Conservation (phyloP, 495 filamentous ascomycete species). For the Mycothermus thermophilus region DNA sequence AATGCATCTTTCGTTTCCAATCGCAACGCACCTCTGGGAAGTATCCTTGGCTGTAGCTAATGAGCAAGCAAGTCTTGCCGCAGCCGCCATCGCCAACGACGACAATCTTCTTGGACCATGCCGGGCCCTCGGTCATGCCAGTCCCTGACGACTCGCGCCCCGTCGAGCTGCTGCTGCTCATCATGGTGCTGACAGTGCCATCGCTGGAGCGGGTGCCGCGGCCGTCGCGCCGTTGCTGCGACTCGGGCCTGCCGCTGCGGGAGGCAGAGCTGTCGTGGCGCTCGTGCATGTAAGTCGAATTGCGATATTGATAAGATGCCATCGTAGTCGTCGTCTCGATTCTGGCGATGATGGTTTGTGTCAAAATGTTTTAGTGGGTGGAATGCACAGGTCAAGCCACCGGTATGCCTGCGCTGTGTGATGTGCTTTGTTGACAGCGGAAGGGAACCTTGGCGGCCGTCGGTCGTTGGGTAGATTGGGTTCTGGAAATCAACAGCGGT, state of each 20-base stretch:
- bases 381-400: conserved; percentile 2
- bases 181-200: conserved; percentile 66
- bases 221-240: conserved; percentile 24
- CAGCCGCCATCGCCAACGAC: conserved; percentile 97
- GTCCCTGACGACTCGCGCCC: conserved; percentile 63
- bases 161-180: conserved; percentile 47
- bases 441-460: not conserved
- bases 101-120: conserved; percentile 97
- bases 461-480: not conserved
- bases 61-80: conserved; percentile 95
- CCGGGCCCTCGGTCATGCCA: conserved; percentile 73
- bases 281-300: conserved; percentile 28
- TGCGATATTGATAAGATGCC: conserved; percentile 33
- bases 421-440: not conserved
- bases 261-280: conserved; percentile 30
- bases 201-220: conserved; percentile 42
- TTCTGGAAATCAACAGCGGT: not conserved
- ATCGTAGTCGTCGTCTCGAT: conserved; percentile 13
- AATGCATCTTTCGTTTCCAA: too few species aligned
- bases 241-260: conserved; percentile 13
- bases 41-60: conserved; percentile 94
- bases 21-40: conserved; percentile 81
- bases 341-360: not conserved
- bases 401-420: not conserved
- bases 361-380: conserved; percentile 8